These are phyloP conservation scores for Trichophyton schoenleinii DNA, from an alignment of 2,329 filamentous ascomycete genomes.

Conservation along the genomic window DNA sequence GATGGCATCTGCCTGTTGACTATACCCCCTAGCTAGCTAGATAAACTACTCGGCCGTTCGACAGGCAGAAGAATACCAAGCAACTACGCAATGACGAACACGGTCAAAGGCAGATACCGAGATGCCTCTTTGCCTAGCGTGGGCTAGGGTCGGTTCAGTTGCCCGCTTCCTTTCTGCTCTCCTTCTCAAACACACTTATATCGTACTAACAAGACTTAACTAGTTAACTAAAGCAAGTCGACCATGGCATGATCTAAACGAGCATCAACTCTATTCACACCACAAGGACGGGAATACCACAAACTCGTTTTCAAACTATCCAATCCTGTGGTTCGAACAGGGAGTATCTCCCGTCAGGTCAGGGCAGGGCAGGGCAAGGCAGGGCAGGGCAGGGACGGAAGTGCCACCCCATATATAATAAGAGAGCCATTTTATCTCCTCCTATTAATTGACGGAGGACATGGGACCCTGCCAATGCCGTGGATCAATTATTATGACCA, in stretches of 20 bases:
- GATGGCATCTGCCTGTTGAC: not conserved
- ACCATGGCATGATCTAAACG: not conserved
- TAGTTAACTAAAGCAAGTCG: not conserved
- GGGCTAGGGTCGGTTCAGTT: not conserved
- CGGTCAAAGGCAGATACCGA: not conserved
- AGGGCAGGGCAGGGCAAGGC: too few species aligned
- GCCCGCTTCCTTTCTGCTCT: not conserved
- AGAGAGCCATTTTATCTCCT: not conserved
- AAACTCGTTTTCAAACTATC: not conserved
- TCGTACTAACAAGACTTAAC: not conserved
- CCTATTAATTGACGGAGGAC: not conserved
- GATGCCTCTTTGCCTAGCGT: not conserved
- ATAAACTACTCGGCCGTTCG: not conserved
- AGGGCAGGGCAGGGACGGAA: not conserved
- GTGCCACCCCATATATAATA: not conserved
- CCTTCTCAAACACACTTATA: conserved; percentile 1
- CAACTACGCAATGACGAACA: not conserved
- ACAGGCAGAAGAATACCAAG: not conserved
- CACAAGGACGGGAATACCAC: not conserved
- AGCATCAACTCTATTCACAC: conserved; percentile 3
- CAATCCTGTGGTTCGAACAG: not conserved
- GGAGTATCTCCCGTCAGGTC: not conserved
- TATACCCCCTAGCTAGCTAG: not conserved
- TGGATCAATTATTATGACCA: not conserved
- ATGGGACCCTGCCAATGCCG: not conserved